Evolutionary conservation across 306 rosid genomes (phyloP).

Genomic region (Cicer chorassanicum): DNA sequence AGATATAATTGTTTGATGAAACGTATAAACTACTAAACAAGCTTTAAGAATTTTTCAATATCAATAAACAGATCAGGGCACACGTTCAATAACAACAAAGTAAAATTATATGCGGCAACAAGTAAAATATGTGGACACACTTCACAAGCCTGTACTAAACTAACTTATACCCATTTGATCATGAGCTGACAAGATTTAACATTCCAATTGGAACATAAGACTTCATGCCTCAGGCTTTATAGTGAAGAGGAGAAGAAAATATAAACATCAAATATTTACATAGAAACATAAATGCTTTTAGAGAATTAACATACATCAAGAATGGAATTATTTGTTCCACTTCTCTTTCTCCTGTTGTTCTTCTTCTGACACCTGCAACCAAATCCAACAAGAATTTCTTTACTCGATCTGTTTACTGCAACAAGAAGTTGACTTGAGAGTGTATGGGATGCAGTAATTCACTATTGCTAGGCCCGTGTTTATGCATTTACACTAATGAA

Average conservation of each 20-base stretch:
- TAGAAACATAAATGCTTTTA: constrained; percentile 37
- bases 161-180: background rate
- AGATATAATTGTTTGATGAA: background rate
- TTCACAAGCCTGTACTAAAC: constrained; percentile 12
- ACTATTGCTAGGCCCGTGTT: background rate
- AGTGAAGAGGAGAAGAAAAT: background rate
- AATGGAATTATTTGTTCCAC: constrained; percentile 25
- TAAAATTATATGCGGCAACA: constrained; percentile 10
- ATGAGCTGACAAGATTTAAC: constrained; percentile 6
- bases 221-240: background rate
- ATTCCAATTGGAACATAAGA: constrained; percentile 7
- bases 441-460: background rate
- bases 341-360: constrained; percentile 47
- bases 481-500: background rate
- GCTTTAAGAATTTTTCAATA: constrained; percentile 35
- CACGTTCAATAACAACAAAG: constrained; percentile 30
- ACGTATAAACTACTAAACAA: constrained; percentile 8
- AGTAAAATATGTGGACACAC: constrained; percentile 4
- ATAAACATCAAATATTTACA: constrained; percentile 23
- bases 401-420: constrained; percentile 11
- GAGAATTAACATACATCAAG: constrained; percentile 46
- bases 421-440: constrained; percentile 2
- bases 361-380: constrained; percentile 28
- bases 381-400: constrained; percentile 36
- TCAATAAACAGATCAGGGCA: constrained; percentile 12